phyloP scores from a whole-genome alignment of 208 protist species.

The Trypanosoma avium region DNA sequence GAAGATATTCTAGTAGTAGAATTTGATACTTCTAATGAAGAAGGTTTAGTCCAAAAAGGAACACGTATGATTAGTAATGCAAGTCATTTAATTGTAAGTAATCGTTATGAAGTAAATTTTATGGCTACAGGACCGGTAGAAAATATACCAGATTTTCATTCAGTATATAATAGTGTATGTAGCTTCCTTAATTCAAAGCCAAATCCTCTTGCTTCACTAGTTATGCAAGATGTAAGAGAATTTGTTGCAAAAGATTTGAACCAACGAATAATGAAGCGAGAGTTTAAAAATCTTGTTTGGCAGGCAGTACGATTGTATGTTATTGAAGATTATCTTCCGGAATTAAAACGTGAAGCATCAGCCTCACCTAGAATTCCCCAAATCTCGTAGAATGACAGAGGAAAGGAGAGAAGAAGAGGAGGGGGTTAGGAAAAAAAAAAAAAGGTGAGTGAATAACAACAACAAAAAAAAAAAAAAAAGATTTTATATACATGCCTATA shows the following conservation, averaged over 20 bases:
- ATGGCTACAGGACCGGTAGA: slow-evolving; percentile 19
- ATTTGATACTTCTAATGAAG: slow-evolving; percentile 23
- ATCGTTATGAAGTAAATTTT: slow-evolving; percentile 28
- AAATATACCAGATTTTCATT: slow-evolving; percentile 24
- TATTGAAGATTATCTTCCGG: slow-evolving; percentile 15
- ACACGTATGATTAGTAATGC: slow-evolving; percentile 17
- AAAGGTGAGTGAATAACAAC: no score
- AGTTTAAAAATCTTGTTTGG: slow-evolving; percentile 38
- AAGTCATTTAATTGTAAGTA: not conserved
- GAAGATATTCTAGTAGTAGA: slow-evolving; percentile 24
- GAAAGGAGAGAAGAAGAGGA: slow-evolving; percentile 5
- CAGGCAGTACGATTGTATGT: slow-evolving; percentile 32
- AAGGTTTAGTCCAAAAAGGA: not conserved
- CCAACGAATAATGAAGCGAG: slow-evolving; percentile 1
- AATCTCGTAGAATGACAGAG: not conserved
- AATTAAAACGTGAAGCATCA: not conserved
- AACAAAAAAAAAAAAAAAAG: no score
- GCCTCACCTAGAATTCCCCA: not conserved
- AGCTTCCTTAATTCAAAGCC: slow-evolving; percentile 20
- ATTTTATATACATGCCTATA: no score
- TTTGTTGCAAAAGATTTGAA: slow-evolving; percentile 21
- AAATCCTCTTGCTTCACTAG: slow-evolving; percentile 19
- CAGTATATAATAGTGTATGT: slow-evolving; percentile 34
- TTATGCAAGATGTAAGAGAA: slow-evolving; percentile 31
- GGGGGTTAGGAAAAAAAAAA: slow-evolving; percentile 8